phyloP scores from a whole-genome alignment of 345 rosid genomes.

The Gossypium thurberi region DNA sequence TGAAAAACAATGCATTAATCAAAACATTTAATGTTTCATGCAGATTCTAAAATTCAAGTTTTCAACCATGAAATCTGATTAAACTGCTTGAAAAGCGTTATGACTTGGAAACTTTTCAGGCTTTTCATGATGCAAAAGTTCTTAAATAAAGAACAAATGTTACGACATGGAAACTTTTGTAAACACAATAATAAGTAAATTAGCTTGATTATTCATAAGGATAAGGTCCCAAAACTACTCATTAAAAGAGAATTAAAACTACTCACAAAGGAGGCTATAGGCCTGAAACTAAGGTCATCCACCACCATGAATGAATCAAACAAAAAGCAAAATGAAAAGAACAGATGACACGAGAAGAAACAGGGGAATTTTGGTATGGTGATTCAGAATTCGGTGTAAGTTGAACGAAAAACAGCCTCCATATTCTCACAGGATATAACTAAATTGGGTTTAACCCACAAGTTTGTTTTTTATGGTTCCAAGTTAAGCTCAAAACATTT shows the following conservation, averaged over 20 bases:
- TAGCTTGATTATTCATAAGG: not conserved
- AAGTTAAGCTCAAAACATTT: constrained; percentile 9
- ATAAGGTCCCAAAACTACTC: not conserved
- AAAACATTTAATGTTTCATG: not conserved
- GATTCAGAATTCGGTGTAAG: not conserved
- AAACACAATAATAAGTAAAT: not conserved
- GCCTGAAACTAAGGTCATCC: not conserved
- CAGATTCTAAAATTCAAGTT: not conserved
- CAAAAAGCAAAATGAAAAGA: not conserved
- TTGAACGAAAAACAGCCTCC: not conserved
- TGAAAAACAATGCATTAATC: not conserved
- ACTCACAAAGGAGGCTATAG: not conserved
- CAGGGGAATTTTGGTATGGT: constrained; percentile 15
- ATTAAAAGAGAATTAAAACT: not conserved
- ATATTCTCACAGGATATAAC: constrained; percentile 7
- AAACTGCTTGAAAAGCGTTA: not conserved
- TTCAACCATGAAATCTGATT: not conserved
- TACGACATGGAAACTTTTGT: not conserved
- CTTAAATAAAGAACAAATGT: not conserved
- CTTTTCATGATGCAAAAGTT: not conserved
- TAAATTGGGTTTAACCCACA: constrained; percentile 1
- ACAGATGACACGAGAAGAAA: not conserved
- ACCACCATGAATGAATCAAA: constrained; percentile 9
- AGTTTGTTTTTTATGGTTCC: constrained; percentile 9
- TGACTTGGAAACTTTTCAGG: not conserved